Percentiles rank a stretch among this genome's conserved stretches.
Evolutionary conservation across 2,329 filamentous ascomycete genomes (phyloP).

Genomic region (Diplodia scrobiculata): DNA sequence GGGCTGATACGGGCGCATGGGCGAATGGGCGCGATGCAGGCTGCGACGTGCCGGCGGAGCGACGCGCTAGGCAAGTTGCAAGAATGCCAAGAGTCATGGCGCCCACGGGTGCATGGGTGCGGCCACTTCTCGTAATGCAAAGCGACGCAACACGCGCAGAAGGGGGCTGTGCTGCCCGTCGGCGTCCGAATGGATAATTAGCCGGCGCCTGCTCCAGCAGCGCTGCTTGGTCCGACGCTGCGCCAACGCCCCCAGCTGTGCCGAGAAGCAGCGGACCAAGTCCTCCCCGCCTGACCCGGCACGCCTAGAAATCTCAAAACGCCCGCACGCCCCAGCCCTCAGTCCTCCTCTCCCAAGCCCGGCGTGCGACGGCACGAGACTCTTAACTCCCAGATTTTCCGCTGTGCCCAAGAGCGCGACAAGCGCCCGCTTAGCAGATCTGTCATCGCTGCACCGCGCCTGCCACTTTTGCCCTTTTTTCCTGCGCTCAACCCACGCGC

Average conservation of each 20-base stretch:
- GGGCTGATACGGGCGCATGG: neutral
- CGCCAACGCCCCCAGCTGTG: constrained; percentile 16
- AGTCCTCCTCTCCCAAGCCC: constrained; percentile 24
- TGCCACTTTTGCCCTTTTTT: neutral
- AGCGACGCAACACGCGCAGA: constrained; percentile 27
- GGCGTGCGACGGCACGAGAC: constrained; percentile 23
- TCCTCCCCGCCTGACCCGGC: constrained; percentile 30
- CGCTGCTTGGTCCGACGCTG: constrained; percentile 22
- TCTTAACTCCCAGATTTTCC: constrained; percentile 22
- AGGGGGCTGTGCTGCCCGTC: constrained; percentile 29
- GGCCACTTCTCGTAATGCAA: constrained; percentile 28
- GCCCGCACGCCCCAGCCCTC: constrained; percentile 28
- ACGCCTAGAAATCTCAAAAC: constrained; percentile 30
- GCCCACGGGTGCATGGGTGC: constrained; percentile 26
- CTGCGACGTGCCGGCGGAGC: constrained; percentile 24
- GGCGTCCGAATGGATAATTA: constrained; percentile 27
- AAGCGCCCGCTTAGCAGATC: constrained; percentile 3
- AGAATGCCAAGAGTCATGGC: constrained; percentile 29
- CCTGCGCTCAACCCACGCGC: neutral
- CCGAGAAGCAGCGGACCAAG: constrained; percentile 30
- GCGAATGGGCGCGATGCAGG: constrained; percentile 14
- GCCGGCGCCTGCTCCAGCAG: constrained; percentile 25
- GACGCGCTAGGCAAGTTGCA: constrained; percentile 29
- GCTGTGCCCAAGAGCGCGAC: constrained; percentile 16
- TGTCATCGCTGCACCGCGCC: neutral